Evolutionary conservation across 2,329 filamentous ascomycete genomes (phyloP).

Genomic region (Colletotrichum ledebouriae): DNA sequence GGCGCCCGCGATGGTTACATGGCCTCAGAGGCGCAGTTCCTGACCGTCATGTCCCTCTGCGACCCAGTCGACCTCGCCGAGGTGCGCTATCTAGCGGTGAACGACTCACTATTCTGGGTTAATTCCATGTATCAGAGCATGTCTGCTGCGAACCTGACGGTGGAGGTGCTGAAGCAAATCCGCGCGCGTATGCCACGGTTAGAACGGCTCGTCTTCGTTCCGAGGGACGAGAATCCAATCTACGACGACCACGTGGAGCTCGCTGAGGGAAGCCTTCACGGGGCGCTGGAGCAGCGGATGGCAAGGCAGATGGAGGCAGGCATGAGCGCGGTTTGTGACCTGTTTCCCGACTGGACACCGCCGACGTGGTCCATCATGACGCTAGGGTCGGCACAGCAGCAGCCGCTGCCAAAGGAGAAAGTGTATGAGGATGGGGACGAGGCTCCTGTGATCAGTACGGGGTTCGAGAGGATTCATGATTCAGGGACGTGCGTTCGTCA

Average conservation of each 20-base stretch:
- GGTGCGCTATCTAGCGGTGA: constrained; percentile 60
- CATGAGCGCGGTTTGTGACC: constrained; percentile 50
- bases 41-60: constrained; percentile 59
- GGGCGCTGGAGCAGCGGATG: constrained; percentile 52
- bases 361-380: constrained; percentile 56
- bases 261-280: constrained; percentile 44
- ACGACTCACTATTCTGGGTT: constrained; percentile 57
- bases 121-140: constrained; percentile 53
- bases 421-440: too few species aligned
- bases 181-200: constrained; percentile 55
- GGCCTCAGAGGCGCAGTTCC: constrained; percentile 60
- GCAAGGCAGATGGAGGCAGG: constrained; percentile 53
- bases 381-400: constrained; percentile 32
- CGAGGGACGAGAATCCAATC: constrained; percentile 53
- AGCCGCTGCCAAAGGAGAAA: too few species aligned
- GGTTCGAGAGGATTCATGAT: background rate
- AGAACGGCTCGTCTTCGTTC: constrained; percentile 60
- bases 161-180: constrained; percentile 57
- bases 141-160: constrained; percentile 55
- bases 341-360: constrained; percentile 50
- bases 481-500: background rate
- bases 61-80: constrained; percentile 55
- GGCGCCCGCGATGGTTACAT: constrained; percentile 60
- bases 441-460: background rate
- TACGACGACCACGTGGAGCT: constrained; percentile 48